Evolutionary conservation across 2,329 filamentous ascomycete species (phyloP).

Genomic region (Scedosporium dehoogii): DNA sequence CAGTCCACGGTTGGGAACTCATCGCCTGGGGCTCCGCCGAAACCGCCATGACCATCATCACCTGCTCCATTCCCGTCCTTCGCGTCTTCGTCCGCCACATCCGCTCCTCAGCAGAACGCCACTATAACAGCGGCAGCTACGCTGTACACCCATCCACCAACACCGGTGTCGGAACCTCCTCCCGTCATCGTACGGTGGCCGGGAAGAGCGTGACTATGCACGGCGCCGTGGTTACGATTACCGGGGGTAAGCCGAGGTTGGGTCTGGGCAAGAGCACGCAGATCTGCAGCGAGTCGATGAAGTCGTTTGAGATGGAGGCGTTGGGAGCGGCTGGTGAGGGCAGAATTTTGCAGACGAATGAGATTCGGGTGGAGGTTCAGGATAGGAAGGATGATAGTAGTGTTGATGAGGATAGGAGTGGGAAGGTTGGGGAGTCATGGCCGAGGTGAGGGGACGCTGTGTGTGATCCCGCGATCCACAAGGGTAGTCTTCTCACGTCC

Average conservation of each 20-base stretch:
- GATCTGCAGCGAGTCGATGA: neutral
- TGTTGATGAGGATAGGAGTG: neutral
- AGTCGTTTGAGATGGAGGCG: neutral
- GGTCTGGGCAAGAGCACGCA: neutral
- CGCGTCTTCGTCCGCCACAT: slow-evolving; percentile 15
- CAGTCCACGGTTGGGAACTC: slow-evolving; percentile 8
- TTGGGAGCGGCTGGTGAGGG: neutral
- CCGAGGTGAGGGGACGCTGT: neutral
- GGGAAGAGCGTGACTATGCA: neutral
- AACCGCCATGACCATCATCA: slow-evolving; percentile 12
- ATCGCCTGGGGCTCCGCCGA: slow-evolving; percentile 13
- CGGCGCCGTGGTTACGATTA: neutral
- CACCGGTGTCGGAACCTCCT: neutral
- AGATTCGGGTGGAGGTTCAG: neutral
- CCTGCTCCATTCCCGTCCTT: slow-evolving; percentile 19
- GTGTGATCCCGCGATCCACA: neutral
- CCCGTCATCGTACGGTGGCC: neutral
- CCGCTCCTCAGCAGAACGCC: neutral
- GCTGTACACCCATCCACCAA: neutral
- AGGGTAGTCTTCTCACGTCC: too few species aligned
- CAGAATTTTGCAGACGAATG: slow-evolving; percentile 1
- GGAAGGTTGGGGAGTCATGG: neutral
- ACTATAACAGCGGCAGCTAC: neutral
- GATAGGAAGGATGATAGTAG: neutral
- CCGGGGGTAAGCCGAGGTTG: neutral